These are phyloP conservation scores for Penicillium sp. DNA, from an alignment of 2,329 filamentous ascomycete species.

Conservation along the genomic window DNA sequence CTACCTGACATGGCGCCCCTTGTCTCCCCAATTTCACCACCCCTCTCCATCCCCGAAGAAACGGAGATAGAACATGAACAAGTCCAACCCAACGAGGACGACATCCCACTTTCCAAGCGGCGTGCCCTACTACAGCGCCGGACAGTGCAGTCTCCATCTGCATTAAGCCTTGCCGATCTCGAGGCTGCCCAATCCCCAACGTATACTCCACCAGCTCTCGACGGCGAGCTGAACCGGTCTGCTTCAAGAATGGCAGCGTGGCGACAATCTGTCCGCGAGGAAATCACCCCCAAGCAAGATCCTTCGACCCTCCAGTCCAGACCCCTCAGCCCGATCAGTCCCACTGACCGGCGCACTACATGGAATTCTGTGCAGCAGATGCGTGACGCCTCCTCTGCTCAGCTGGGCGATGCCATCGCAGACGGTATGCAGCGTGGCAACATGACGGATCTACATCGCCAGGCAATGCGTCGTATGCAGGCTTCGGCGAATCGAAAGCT, in stretches of 20 bases:
- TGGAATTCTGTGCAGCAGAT: slow-evolving; percentile 61
- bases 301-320: slow-evolving; percentile 32
- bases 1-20: slow-evolving; percentile 18
- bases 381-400: slow-evolving; percentile 58
- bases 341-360: slow-evolving; percentile 61
- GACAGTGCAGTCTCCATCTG: slow-evolving; percentile 48
- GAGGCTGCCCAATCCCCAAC: slow-evolving; percentile 6
- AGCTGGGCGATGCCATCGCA: slow-evolving; percentile 65
- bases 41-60: slow-evolving; percentile 28
- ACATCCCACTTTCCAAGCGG: slow-evolving; percentile 70
- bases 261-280: slow-evolving; percentile 64
- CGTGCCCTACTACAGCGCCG: slow-evolving; percentile 61
- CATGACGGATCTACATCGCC: slow-evolving; percentile 73
- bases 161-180: slow-evolving; percentile 48
- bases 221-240: slow-evolving; percentile 21
- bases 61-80: slow-evolving; percentile 5
- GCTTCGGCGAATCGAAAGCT: slow-evolving; percentile 50
- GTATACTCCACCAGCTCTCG: slow-evolving; percentile 12
- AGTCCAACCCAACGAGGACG: slow-evolving; percentile 52
- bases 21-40: slow-evolving; percentile 20
- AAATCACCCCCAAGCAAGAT: slow-evolving; percentile 49
- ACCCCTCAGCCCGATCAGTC: slow-evolving; percentile 34
- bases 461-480: slow-evolving; percentile 80
- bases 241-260: slow-evolving; percentile 66
- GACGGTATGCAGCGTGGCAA: slow-evolving; percentile 73